A percentile compares a stretch with the other conserved stretches of the same genome.
These are phyloP conservation scores for Jaenimonas drosophilae DNA, from an alignment of 208 protist species.

Conservation along the genomic window DNA sequence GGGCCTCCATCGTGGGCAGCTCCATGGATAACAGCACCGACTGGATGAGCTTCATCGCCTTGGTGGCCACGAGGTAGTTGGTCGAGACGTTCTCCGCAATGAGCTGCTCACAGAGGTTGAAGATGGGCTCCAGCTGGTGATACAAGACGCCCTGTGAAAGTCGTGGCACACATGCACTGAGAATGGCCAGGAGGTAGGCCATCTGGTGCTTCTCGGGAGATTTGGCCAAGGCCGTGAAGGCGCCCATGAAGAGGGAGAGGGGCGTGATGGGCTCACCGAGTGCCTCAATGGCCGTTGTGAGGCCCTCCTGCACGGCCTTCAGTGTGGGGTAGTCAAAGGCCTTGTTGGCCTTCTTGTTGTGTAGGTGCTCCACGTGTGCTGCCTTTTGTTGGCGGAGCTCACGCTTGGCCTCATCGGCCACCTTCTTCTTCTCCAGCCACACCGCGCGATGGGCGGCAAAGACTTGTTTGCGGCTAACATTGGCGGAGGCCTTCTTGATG, in stretches of 20 bases:
- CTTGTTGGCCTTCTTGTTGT: slow-evolving; percentile 72
- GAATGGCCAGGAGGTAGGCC: slow-evolving; percentile 73
- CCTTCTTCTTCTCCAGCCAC: slow-evolving; percentile 41
- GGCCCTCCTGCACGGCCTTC: slow-evolving; percentile 59
- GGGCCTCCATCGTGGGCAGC: slow-evolving; percentile 28
- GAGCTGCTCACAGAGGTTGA: slow-evolving; percentile 50
- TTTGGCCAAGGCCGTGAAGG: slow-evolving; percentile 49
- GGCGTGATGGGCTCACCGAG: slow-evolving; percentile 58
- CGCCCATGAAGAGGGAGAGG: slow-evolving; percentile 73
- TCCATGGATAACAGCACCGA: slow-evolving; percentile 47
- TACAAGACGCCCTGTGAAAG: slow-evolving; percentile 62
- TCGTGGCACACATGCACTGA: slow-evolving; percentile 55
- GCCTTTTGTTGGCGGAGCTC: slow-evolving; percentile 21
- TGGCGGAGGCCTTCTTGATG: no score
- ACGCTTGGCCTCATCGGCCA: slow-evolving; percentile 25
- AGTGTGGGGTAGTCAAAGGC: slow-evolving; percentile 53
- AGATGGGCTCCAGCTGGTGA: slow-evolving; percentile 29
- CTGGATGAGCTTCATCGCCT: slow-evolving; percentile 68
- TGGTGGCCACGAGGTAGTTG: slow-evolving; percentile 52
- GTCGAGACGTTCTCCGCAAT: slow-evolving; percentile 53
- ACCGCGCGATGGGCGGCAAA: slow-evolving; percentile 45
- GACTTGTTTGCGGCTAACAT: slow-evolving; percentile 73
- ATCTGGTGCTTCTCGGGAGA: slow-evolving; percentile 62
- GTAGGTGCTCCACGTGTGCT: slow-evolving; percentile 27
- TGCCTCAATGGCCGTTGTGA: slow-evolving; percentile 48